These are phyloP conservation scores for Trichoderma pleuroti DNA, from an alignment of 2,329 filamentous ascomycete genomes.

Conservation along the genomic window DNA sequence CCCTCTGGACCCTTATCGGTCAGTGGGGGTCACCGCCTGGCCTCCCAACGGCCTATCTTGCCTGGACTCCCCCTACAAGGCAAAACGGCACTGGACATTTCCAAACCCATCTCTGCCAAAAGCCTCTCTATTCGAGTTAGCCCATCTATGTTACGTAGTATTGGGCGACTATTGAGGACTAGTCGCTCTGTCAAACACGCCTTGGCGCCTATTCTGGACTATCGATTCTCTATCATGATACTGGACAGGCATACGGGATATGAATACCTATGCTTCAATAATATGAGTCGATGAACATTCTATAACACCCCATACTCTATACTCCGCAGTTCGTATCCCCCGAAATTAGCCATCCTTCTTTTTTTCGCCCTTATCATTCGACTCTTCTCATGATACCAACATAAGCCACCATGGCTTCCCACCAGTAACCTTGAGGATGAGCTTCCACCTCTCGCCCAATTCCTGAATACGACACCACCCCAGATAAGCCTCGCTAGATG, in stretches of 20 bases:
- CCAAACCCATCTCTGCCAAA: neutral
- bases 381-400: neutral
- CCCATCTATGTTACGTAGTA: neutral
- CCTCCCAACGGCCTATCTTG: too few relatives aligned
- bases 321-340: neutral
- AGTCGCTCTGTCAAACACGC: neutral
- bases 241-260: neutral
- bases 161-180: neutral
- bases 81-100: neutral
- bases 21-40: conserved; percentile 5
- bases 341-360: neutral
- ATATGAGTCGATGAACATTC: neutral
- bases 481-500: neutral
- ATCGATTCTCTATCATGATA: neutral
- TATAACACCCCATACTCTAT: neutral
- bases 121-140: neutral
- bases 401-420: neutral
- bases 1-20: neutral
- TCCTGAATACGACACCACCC: neutral
- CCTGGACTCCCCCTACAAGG: neutral
- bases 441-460: neutral
- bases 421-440: neutral
- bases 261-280: neutral
- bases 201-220: neutral
- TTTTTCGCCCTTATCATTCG: neutral